Base-by-base conservation (phyloP, 495 filamentous ascomycete species). In the Hyphodiscus hymeniophilus region DNA sequence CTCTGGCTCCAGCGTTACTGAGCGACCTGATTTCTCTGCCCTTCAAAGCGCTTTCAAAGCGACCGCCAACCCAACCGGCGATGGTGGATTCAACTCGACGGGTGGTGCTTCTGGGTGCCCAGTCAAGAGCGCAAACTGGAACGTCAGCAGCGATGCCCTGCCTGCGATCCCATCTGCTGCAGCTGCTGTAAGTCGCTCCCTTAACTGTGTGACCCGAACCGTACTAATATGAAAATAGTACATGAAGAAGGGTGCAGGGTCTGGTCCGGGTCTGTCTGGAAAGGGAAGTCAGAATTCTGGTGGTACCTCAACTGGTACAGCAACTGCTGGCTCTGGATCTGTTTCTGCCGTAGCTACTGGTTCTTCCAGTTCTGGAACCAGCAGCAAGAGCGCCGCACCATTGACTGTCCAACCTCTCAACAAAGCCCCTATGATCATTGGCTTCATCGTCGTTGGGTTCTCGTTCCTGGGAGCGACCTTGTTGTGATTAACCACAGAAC, bases 81-180 rank as follows among this genome's bases (percentile, higher is more conserved):
- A 87, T 56, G 91, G 89, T 56, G 82, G 85, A 40, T 89, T 83
- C 71, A 84, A 85, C 61, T 61, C 72, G 42, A 81, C 71, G 39
- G 82, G 85, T 31, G 66, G 73, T 26, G 63, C 85, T 17, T 76
- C 68, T 54, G 58, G 69, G 8, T 97, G 92, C 71, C 92, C 91
- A 0, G 63, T 68, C 16, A 65, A 77, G 56, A 78, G 80, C 53
- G 62, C 66, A 33, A 79, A 75, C 56, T 96, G 89, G 89, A 73
- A 89, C 33, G 84, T 95, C 32, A 73, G 70, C 51, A 61, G 63
- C 15, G 69, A 66, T 48, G 70, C 81, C 47, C 81, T 97, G 10
- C 91, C 91, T 2, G 77, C 79, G 33, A 84, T 96, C 17, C 91
- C 91, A 3, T 59, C 64, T 7, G 57, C 20, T 15, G 0, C 73